Conservation (phyloP, 495 filamentous ascomycete genomes). For the Pseudoneurospora amorphoporcata region DNA sequence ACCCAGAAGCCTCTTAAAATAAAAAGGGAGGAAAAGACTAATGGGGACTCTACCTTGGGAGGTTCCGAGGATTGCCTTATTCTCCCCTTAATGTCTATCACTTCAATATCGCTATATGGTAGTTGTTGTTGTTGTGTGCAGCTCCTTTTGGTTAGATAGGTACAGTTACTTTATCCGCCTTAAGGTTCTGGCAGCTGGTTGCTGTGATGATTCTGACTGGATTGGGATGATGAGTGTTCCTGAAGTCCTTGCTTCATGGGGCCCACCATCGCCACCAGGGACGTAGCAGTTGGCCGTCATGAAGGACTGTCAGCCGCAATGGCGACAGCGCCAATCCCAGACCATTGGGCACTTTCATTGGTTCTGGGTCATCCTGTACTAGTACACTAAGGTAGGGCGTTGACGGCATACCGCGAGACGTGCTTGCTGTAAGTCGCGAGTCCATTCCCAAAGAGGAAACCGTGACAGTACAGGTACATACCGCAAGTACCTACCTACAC, state of each 20-base stretch:
- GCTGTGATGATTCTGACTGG: neutral
- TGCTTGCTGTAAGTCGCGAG: neutral
- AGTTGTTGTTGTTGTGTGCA: too few relatives aligned
- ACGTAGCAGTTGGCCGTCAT: neutral
- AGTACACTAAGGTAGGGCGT: neutral
- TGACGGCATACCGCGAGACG: neutral
- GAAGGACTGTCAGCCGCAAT: neutral
- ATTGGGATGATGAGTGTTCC: neutral
- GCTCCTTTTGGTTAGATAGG: too few relatives aligned
- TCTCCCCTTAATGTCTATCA: too few relatives aligned
- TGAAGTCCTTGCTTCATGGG: constrained; percentile 2
- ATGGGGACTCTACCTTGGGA: too few relatives aligned
- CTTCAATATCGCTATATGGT: too few relatives aligned
- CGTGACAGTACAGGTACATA: neutral
- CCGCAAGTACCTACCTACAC: neutral
- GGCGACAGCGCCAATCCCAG: neutral
- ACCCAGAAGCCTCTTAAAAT: too few relatives aligned
- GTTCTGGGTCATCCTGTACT: neutral
- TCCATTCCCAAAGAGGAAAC: neutral
- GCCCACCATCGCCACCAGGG: constrained; percentile 8
- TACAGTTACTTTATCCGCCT: too few relatives aligned
- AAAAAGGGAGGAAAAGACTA: too few relatives aligned
- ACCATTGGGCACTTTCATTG: neutral
- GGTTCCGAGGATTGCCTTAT: too few relatives aligned
- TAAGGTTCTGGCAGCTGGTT: neutral